Base-by-base conservation (phyloP, 768 basidiomycete genomes). In the Punctularia strigosozonata region DNA sequence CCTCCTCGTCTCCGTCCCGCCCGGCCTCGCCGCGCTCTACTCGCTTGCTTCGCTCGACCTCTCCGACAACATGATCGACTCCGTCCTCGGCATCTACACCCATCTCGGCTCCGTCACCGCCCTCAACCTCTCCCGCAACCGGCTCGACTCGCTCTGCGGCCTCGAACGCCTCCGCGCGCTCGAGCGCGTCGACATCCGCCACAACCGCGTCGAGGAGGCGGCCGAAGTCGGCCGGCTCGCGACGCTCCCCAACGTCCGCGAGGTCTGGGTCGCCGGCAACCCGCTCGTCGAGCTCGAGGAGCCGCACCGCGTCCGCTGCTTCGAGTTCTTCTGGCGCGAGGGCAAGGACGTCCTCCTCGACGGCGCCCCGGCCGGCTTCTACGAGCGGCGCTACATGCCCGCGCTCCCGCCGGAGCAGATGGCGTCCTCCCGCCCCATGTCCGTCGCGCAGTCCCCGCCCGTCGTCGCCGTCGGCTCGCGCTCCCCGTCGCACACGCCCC, bases 11-110 rank as follows among this genome's bases (percentile, higher is more conserved):
- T 83, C 87, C 22, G 71, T 92, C n/a, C 90, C 90, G 1, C 57
- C 80, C 2, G 83, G 80, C 17, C 69, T 94, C 23, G 71, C 77
- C 13, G 53, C 65, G 4, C 72, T 99, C 18, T 75, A 79, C 51
- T 83, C 80, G 45, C 82, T 99, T 38, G 59, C 77, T 39, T 86
- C 84, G n/a, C 79, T 99, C 49, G 92, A 95, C 59, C 74, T 99
- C n/a, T 71, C 86, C 13, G 84, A 92, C 58, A 99, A 99, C 63
- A 88, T 99, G 76, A 90, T 99, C 48, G 90, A 94, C 55, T 91
- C 92, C 14, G 81, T 98, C 14, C 73, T 91, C 4, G 84, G 86
- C 21, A 86, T 95, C 42, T 85, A 90, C 52, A 72, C 73, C 25
- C 74, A 77, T 38, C 70, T 97, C 25, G 87, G 86, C 2, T 77